These are phyloP conservation scores for Rhizopus microsporus DNA, from an alignment of 371 early-diverging fungal species.

Conservation along the genomic window DNA sequence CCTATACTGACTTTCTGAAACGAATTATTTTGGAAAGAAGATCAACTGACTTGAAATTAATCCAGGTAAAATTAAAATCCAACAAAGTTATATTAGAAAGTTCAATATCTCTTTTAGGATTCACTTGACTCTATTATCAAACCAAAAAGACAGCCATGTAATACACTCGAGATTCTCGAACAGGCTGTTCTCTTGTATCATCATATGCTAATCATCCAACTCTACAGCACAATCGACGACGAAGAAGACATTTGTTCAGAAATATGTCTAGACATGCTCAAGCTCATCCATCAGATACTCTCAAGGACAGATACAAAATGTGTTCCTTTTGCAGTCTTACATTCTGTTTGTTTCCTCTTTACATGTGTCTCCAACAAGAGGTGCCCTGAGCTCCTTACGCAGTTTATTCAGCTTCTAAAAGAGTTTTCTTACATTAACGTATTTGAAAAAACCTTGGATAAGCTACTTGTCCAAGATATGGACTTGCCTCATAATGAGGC, in stretches of 20 bases:
- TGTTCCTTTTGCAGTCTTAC: not conserved
- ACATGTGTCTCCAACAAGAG: not conserved
- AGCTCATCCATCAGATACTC: not conserved
- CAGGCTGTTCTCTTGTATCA: constrained; percentile 8
- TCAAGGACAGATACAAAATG: not conserved
- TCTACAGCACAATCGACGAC: not conserved
- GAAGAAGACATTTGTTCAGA: not conserved
- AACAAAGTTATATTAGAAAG: not conserved
- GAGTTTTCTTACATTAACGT: not conserved
- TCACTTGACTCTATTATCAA: not conserved
- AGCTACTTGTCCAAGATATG: not conserved
- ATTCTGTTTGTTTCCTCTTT: not conserved
- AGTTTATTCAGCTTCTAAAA: not conserved
- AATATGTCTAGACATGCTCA: not conserved
- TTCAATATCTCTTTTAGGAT: not conserved
- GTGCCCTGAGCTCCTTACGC: not conserved
- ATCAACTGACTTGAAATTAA: not conserved
- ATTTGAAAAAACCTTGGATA: not conserved
- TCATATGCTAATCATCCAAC: constrained; percentile 10
- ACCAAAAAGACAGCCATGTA: not conserved
- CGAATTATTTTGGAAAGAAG: constrained; percentile 7
- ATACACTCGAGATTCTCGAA: not conserved
- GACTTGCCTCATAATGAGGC: not conserved
- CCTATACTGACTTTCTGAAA: constrained; percentile 19
- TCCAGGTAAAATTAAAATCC: constrained; percentile 12